Conservation (phyloP, 352 stramenopile species). For the Pythium myriotylum region DNA sequence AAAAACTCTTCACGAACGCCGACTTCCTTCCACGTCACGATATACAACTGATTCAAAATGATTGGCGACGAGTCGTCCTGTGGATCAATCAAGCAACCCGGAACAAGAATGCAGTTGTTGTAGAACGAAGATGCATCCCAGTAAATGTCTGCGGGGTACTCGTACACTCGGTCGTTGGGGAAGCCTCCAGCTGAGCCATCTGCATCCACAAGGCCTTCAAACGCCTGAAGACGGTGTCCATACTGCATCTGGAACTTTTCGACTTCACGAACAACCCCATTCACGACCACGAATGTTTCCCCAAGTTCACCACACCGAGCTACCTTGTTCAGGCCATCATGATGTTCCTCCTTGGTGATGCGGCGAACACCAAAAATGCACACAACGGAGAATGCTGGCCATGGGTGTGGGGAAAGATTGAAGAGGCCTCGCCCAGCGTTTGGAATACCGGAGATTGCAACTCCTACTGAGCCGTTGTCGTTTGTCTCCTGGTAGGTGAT, state of each 20-base stretch:
- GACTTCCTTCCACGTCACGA: conserved; percentile 90
- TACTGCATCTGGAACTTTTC: conserved; percentile 91
- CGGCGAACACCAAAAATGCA: conserved; percentile 87
- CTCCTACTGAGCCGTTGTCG: conserved; percentile 86
- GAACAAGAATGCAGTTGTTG: conserved; percentile 91
- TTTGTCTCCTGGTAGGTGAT: conserved; percentile 87
- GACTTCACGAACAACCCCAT: conserved; percentile 82
- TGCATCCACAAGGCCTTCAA: conserved; percentile 83
- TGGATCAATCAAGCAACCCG: conserved; percentile 79
- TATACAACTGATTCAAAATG: conserved; percentile 85
- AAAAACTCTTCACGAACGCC: conserved; percentile 86
- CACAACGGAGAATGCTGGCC: conserved; percentile 87
- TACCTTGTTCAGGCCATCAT: conserved; percentile 88
- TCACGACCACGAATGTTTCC: conserved; percentile 89
- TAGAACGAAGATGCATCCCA: conserved; percentile 89
- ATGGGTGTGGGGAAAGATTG: conserved; percentile 77
- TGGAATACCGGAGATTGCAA: conserved; percentile 81
- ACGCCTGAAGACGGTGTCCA: conserved; percentile 76
- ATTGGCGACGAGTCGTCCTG: conserved; percentile 79
- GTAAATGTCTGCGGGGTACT: conserved; percentile 84
- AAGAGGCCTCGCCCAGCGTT: conserved; percentile 83
- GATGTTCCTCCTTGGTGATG: conserved; percentile 87
- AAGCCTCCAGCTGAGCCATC: conserved; percentile 84
- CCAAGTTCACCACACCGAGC: conserved; percentile 80
- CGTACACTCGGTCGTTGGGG: conserved; percentile 87